Evolutionary conservation across 2,329 filamentous ascomycete genomes (phyloP), one percentile per base, ranked within the genome.

Genomic region (Trematosphaeria pertusa): DNA sequence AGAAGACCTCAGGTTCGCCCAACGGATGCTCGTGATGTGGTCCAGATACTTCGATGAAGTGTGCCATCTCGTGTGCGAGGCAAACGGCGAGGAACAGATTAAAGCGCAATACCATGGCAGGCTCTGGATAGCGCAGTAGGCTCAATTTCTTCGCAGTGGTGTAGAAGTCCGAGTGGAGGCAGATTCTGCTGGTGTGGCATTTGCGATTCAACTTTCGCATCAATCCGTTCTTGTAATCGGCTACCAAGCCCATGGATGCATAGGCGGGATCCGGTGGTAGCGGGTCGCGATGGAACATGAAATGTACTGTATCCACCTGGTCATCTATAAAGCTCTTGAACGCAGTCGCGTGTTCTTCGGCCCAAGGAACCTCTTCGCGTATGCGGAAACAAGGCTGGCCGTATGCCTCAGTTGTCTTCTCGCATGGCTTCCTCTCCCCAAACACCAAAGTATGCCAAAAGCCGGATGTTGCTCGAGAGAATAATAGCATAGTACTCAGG

Each of bases 361-460:
- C 60, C 64, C 65, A 73, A 6, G 55, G 7, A 3, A 73, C 64
- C 43, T 70, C 65, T 19, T 71, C 59, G 24, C 54, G 56, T 22
- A 73, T 72, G n/a, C 70, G 65, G 36, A 54, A 63, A 43, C 66
- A 69, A 14, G 58, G 61, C 34, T 69, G 65, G 1, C 65, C 66
- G 34, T 70, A 69, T 12, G 58, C 43, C 42, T 63, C 54, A 5
- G 66, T 67, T 4, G 67, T 69, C 35, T 58, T 50, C 20, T 56
- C 36, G 33, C 67, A 70, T 6, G 51, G 42, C 34, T 67, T 61
- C 28, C 71, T 58, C 17, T 71, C 59, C 17, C 71, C 71, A 53
- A 71, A 72, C 2, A 67, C 59, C 11, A 73, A 48, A 9, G 70
- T 73, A 42, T 72, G 69, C 69, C 70, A 73, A 37, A 71, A 73